Percentiles rank a stretch among this genome's conserved stretches.
These are phyloP conservation scores for Phytophthora idaei DNA, from an alignment of 352 stramenopile genomes.

Conservation along the genomic window DNA sequence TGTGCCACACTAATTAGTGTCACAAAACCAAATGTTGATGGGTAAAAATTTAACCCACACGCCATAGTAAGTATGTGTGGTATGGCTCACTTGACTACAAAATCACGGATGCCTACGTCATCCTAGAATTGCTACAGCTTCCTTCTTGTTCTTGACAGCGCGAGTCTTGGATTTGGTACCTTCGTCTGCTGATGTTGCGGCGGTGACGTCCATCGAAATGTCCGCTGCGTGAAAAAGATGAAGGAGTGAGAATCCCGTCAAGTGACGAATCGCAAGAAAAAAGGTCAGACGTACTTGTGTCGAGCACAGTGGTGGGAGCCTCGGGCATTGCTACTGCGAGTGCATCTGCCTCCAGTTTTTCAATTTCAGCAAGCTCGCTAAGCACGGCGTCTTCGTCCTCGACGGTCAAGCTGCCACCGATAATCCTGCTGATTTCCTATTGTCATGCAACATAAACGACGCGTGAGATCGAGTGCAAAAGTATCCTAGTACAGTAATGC, in stretches of 20 bases:
- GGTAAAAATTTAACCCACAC: constrained; percentile 15
- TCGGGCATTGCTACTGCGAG: constrained; percentile 67
- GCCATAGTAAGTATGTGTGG: background rate
- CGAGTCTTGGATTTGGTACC: constrained; percentile 16
- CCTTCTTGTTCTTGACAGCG: constrained; percentile 27
- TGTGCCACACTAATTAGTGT: constrained; percentile 27
- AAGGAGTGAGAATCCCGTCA: background rate
- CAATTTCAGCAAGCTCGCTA: constrained; percentile 84
- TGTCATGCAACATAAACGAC: constrained; percentile 3
- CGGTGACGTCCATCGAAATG: constrained; percentile 14
- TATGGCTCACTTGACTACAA: constrained; percentile 13
- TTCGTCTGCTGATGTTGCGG: constrained; percentile 21
- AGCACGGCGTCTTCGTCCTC: constrained; percentile 89
- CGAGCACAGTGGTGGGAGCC: constrained; percentile 49
- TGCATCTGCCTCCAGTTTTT: constrained; percentile 64
- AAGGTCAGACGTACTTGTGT: constrained; percentile 41
- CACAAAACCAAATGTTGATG: constrained; percentile 23
- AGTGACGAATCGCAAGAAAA: background rate
- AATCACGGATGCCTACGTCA: constrained; percentile 16
- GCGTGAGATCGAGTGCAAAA: constrained; percentile 1
- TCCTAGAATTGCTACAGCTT: constrained; percentile 44
- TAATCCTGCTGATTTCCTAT: constrained; percentile 87
- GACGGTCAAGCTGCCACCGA: constrained; percentile 75
- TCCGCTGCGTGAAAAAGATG: constrained; percentile 9
- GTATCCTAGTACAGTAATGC: constrained; percentile 6